Percentiles rank a stretch among this genome's conserved stretches.
phyloP scores from a whole-genome alignment of 2,329 filamentous ascomycete genomes.

The Chaetomiaceae sp. region DNA sequence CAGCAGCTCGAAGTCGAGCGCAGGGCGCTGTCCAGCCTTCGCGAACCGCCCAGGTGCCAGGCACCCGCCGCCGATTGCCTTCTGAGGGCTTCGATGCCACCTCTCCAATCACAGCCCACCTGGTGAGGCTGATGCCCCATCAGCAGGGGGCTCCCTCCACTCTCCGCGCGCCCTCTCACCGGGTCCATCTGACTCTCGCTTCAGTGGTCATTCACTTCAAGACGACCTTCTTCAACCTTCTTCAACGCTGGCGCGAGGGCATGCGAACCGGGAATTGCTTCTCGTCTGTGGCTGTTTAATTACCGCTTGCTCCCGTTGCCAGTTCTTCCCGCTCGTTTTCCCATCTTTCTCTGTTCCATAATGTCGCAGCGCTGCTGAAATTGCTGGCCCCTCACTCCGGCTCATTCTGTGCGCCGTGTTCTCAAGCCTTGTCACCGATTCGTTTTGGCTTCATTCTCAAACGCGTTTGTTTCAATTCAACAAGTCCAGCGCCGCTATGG shows the following conservation, averaged over 20 bases:
- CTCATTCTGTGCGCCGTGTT: background rate
- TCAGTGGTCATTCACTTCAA: conserved; percentile 24
- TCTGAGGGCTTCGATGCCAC: conserved; percentile 23
- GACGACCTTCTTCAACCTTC: conserved; percentile 18
- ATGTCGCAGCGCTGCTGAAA: background rate
- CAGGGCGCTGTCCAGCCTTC: conserved; percentile 13
- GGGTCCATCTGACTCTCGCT: conserved; percentile 29
- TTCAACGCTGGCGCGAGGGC: conserved; percentile 13
- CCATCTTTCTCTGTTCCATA: background rate
- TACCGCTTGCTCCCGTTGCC: background rate
- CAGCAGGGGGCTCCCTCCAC: conserved; percentile 36
- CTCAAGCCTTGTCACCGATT: background rate
- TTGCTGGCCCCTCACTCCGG: background rate
- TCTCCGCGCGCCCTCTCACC: conserved; percentile 18
- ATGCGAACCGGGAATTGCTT: conserved; percentile 12
- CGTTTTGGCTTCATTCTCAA: background rate
- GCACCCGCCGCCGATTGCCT: conserved; percentile 21
- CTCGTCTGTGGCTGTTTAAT: conserved; percentile 14
- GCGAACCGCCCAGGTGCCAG: conserved; percentile 25
- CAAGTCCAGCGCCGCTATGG: conserved; percentile 35
- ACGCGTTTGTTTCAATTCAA: background rate
- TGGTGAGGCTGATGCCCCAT: conserved; percentile 39
- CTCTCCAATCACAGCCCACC: conserved; percentile 18
- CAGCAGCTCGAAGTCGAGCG: conserved; percentile 20
- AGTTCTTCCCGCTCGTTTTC: background rate